Conservation (phyloP, 805 yeast genomes). For the Scheffersomyces coipomensis region DNA sequence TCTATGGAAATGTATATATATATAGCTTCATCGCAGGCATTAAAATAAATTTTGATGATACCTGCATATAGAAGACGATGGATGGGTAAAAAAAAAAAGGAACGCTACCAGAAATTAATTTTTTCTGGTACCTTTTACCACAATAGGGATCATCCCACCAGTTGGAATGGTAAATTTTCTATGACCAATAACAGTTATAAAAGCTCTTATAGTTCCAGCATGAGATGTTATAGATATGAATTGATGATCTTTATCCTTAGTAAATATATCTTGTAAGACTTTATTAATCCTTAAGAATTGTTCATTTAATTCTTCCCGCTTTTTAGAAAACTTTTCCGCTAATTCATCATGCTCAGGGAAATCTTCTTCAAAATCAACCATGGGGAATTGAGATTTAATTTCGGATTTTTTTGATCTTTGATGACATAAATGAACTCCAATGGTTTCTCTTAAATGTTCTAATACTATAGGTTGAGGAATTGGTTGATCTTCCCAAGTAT, state of each 20-base stretch:
- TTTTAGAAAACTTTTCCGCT: constrained; percentile 28
- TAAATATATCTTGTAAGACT: constrained; percentile 37
- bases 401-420: constrained; percentile 40
- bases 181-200: constrained; percentile 51
- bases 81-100: neutral
- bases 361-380: constrained; percentile 39
- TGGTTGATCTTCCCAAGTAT: constrained; percentile 45
- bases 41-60: too few relatives aligned
- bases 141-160: constrained; percentile 59
- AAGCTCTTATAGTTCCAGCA: constrained; percentile 57
- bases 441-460: constrained; percentile 57
- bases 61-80: too few relatives aligned
- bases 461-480: constrained; percentile 21
- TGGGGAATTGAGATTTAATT: constrained; percentile 31
- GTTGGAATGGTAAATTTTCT: constrained; percentile 54
- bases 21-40: too few relatives aligned
- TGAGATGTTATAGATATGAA: constrained; percentile 55
- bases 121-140: constrained; percentile 39
- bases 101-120: neutral
- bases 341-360: constrained; percentile 47
- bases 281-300: constrained; percentile 46
- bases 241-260: constrained; percentile 20
- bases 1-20: neutral
- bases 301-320: constrained; percentile 41
- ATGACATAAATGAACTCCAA: constrained; percentile 60